These are phyloP conservation scores for Trichoderma virens DNA, from an alignment of 495 filamentous ascomycete species.

Conservation along the genomic window DNA sequence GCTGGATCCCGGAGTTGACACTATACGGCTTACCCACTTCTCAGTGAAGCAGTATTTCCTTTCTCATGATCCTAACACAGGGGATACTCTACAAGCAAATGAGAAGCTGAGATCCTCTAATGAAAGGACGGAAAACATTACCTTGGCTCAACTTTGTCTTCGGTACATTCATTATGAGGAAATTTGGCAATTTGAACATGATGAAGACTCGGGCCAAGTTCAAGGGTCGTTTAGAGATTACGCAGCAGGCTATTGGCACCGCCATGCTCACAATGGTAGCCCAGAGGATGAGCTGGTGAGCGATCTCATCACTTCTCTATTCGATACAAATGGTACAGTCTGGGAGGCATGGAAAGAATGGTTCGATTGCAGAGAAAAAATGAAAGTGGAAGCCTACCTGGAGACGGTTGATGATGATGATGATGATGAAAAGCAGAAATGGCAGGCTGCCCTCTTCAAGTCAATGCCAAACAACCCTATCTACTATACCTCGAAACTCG, in stretches of 20 bases:
- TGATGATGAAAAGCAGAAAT: background rate
- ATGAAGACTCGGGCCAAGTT: background rate
- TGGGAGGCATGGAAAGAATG: constrained; percentile 18
- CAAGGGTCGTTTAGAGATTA: constrained; percentile 15
- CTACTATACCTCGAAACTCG: constrained; percentile 14
- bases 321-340: background rate
- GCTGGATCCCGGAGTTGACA: too few species aligned
- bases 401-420: constrained; percentile 7
- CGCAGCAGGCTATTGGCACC: constrained; percentile 14
- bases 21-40: constrained; percentile 22
- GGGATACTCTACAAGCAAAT: constrained; percentile 5
- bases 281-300: constrained; percentile 12
- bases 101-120: constrained; percentile 11
- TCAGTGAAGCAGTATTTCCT: constrained; percentile 23
- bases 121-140: constrained; percentile 12
- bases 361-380: constrained; percentile 13
- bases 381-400: background rate
- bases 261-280: constrained; percentile 10
- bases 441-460: background rate
- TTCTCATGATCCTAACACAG: constrained; percentile 7
- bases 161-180: constrained; percentile 15
- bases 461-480: constrained; percentile 13
- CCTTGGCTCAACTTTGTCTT: constrained; percentile 18
- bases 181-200: background rate
- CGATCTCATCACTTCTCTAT: constrained; percentile 13